Base-by-base conservation (phyloP, 2,329 filamentous ascomycete species). In the Escovopsis sp. region DNA sequence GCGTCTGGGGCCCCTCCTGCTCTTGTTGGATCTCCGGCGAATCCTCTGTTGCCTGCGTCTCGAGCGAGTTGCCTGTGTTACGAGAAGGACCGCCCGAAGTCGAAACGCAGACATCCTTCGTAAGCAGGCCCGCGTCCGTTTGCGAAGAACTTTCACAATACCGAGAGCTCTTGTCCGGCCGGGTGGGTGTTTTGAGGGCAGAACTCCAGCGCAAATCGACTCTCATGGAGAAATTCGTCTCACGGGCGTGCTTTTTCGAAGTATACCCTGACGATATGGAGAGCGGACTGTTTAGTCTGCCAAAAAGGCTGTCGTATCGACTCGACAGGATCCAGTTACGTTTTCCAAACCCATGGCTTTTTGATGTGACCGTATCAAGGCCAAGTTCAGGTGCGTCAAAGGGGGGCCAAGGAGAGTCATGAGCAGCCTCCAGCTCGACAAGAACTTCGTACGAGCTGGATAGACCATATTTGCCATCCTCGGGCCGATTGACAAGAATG, bases 331-430 rank as follows among this genome's bases (percentile, higher is more conserved):
- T 54, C 60, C 65, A 68, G 26, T 55, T 51, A 42, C 48, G 49
- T 34, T 49, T 46, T n/a, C 49, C 45, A 28, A 47, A 51, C 19
- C 50, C 44, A 19, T 53, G 44, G 36, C 48, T 40, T 6, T 46
- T 41, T 30, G 51, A 43, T 7, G 52, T 47, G 12, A 47, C 42
- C 19, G 43, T 18, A 10, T 53, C 42, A 41, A 59, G 46, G 12
- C 56, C 59, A 38, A 61, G 52, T 47, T 61, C 59, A 12, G 53
- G 51, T n/a, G 53, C 47, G 33, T 68, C 64, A 12, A 67, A 53
- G 0, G 73, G 73, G 4, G 73, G 73, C 73, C 73, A 77, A 33
- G 59, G 59, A 10, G 60, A 57, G 42, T 66, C 64, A 37, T 65
- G 65, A 6, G 65, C 65, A 8, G 72, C 67, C 50, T 72, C 69